These are phyloP conservation scores for Xenosphaeropsis pyriputrescens DNA, from an alignment of 2,329 filamentous ascomycete genomes.

Conservation along the genomic window DNA sequence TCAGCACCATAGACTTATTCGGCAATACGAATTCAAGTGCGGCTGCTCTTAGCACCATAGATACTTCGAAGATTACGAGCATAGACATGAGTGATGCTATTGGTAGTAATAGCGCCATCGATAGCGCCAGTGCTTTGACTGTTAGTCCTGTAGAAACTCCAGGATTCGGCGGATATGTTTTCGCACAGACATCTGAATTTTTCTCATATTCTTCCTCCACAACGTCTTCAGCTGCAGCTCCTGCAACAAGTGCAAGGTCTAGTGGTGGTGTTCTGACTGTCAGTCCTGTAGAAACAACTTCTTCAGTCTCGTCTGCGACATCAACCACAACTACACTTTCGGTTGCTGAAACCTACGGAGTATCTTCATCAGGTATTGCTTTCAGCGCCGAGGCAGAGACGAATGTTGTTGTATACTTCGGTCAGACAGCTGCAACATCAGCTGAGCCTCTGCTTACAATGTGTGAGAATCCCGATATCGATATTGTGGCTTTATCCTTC, in stretches of 20 bases:
- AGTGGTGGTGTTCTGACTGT: too few species aligned
- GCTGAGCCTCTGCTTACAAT: slow-evolving; percentile 13
- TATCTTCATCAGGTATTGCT: slow-evolving; percentile 3
- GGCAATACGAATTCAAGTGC: background rate
- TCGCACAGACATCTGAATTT: too few species aligned
- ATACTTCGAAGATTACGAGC: background rate
- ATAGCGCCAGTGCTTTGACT: too few species aligned
- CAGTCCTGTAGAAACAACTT: too few species aligned
- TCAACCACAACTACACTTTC: background rate
- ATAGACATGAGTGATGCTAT: background rate
- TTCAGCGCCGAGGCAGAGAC: slow-evolving; percentile 12
- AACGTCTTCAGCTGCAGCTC: background rate
- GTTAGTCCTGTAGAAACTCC: background rate
- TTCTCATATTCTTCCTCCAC: too few species aligned
- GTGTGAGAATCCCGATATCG: slow-evolving; percentile 19
- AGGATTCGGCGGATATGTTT: background rate
- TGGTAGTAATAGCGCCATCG: background rate
- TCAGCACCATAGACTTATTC: background rate
- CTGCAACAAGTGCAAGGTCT: background rate
- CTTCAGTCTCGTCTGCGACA: background rate
- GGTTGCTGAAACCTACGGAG: background rate
- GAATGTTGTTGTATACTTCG: slow-evolving; percentile 21
- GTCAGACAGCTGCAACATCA: slow-evolving; percentile 12
- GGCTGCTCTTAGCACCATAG: too few species aligned
- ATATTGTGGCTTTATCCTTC: slow-evolving; percentile 20